Base-by-base conservation (phyloP, 495 filamentous ascomycete genomes). In the Hyaloscypha hepaticicola region DNA sequence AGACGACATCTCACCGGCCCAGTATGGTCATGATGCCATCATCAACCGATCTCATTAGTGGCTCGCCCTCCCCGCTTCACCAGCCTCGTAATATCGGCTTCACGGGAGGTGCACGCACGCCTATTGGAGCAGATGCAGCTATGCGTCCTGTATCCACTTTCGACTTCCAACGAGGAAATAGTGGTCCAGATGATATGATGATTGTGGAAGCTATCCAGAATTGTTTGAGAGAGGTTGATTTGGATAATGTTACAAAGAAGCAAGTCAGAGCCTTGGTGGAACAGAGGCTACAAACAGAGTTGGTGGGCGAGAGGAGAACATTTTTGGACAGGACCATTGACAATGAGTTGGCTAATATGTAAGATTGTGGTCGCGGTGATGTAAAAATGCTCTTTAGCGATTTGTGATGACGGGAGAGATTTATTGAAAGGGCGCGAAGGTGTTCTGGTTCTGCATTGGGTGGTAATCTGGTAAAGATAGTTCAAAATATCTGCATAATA, bases 201-300 rank as follows among this genome's bases (percentile, higher is more conserved):
- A 97, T 99, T 62, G 79, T 90, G 49, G 91, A 96, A 59, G 89
- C 90, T 12, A 91, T 98, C 65, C 89, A 91, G 68, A 75, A 79
- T 56, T 92, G 92, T 72, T 78, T 99, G 65, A 77, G 83, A n/a
- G 94, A 96, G 72, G 93, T 97, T 2, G 93, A 99, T 77, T 77
- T 99, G 24, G 95, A 99, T 74, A 93, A 82, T 19, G 92, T 99
- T 33, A 99, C 95, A 21, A 99, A 99, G 86, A 99, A 98, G 78
- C 95, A 98, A 82, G 90, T 95, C 61, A 84, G 91, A 56, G 93
- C 90, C 14, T 82, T 97, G 55, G 92, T 96, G 27, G 95, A 99
- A 79, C 92, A 96, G 76, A 83, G 92, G 70, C 77, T 99, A 57
- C 92, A 96, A 78, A 93, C 90, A 12, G 89, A 96, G 66, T 78